Evolutionary conservation across 1,284 basidiomycete species (phyloP).

Genomic region (Puccinia brachypodii): DNA sequence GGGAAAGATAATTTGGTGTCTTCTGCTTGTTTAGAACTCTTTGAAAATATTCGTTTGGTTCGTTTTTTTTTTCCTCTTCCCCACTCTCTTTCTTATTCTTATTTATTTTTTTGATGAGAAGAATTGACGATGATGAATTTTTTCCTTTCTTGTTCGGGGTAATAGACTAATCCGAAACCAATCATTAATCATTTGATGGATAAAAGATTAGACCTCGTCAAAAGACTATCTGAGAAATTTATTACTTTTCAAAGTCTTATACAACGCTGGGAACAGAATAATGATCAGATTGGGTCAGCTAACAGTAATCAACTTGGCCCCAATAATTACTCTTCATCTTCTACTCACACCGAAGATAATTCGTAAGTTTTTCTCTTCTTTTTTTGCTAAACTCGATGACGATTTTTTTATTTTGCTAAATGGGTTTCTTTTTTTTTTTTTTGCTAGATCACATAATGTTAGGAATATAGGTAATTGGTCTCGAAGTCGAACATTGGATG

Average conservation of each 20-base stretch:
- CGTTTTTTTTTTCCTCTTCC: not conserved
- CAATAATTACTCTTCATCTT: not conserved
- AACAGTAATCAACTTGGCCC: too few relatives aligned
- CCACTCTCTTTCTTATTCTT: not conserved
- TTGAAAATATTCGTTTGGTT: slow-evolving; percentile 80
- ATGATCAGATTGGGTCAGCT: slow-evolving; percentile 60
- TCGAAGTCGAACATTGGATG: slow-evolving; percentile 35
- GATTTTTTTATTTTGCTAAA: too few relatives aligned
- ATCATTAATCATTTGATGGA: slow-evolving; percentile 82
- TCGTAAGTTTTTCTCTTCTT: slow-evolving; percentile 42
- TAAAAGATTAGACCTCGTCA: slow-evolving; percentile 68
- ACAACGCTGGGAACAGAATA: slow-evolving; percentile 84
- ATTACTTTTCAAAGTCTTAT: slow-evolving; percentile 72
- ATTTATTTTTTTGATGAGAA: slow-evolving; percentile 38
- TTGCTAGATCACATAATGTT: slow-evolving; percentile 18
- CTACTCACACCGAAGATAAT: slow-evolving; percentile 41
- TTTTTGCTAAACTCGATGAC: not conserved
- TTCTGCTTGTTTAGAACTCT: slow-evolving; percentile 91
- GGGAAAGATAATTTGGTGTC: slow-evolving; percentile 85
- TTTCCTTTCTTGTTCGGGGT: slow-evolving; percentile 18
- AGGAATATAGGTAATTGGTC: slow-evolving; percentile 47
- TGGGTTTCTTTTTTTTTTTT: slow-evolving; percentile 15
- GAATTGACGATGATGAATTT: too few relatives aligned
- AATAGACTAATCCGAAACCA: slow-evolving; percentile 67
- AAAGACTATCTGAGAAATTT: slow-evolving; percentile 66